Conservation (phyloP, 2,329 filamentous ascomycete species). For the Daldinia sp. region DNA sequence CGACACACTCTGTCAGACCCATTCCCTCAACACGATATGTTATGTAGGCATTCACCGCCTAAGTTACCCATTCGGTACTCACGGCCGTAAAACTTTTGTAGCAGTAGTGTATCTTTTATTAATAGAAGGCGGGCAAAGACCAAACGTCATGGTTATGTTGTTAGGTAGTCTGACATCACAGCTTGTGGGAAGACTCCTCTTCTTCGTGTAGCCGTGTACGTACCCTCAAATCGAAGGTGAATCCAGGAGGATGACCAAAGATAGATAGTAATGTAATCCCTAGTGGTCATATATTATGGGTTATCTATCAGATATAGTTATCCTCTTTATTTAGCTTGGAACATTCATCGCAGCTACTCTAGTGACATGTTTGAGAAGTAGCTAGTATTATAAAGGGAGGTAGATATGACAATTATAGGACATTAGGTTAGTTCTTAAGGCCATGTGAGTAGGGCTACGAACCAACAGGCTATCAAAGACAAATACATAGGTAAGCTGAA, state of each 20-base stretch:
- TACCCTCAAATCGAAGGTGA: neutral
- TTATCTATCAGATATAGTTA: neutral
- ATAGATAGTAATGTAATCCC: neutral
- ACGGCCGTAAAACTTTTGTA: neutral
- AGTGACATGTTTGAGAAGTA: neutral
- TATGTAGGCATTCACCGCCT: constrained; percentile 16
- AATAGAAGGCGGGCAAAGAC: neutral
- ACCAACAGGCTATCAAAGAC: neutral
- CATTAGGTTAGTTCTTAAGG: neutral
- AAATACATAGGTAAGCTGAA: neutral
- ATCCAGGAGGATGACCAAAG: neutral
- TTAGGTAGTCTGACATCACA: neutral
- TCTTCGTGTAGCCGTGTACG: neutral
- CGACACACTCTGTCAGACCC: constrained; percentile 32
- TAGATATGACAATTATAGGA: neutral
- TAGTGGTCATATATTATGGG: neutral
- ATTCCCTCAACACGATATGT: neutral
- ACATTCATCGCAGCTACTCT: neutral
- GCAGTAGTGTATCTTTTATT: neutral
- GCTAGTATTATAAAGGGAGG: neutral
- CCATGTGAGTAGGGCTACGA: neutral
- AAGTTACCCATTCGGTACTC: constrained; percentile 14
- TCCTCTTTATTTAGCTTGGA: neutral
- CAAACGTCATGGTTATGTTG: constrained; percentile 2
- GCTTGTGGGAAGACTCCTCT: neutral